Evolutionary conservation across 2,329 filamentous ascomycete genomes (phyloP), one percentile per base, ranked within the genome.

Genomic region (Ceratocystis colombiana): DNA sequence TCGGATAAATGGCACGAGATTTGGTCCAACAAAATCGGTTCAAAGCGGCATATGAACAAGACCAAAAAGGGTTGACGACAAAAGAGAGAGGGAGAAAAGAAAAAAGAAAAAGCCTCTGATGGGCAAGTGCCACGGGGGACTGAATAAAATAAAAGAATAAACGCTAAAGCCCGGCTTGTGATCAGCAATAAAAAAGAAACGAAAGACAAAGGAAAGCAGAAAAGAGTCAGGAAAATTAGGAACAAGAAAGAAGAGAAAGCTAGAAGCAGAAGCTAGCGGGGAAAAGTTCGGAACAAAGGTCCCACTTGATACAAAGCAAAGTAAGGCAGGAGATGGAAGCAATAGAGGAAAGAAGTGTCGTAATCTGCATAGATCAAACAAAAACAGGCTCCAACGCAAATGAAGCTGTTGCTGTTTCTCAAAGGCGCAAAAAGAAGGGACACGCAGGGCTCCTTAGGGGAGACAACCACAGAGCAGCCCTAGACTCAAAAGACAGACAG

Each of bases 291-390:
- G 55, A 59, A 59, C 30, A 37, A 59, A 30, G 55, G 55, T 59
- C 55, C 55, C 55, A 59, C 55, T 59, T 59, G 55, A 37, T 59
- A 59, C 55, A 59, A 59, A 59, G 28, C 17, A 20, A n/a, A 28
- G 55, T 28, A 59, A 20, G 55, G 55, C 30, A 59, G 33, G 55
- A 59, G 25, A 20, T 41, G 8, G 20, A 22, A 48, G 48, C 48
- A 53, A 53, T 22, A 10, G 15, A 53, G 48, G 48, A 22, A 53
- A 41, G 37, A 41, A 53, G 28, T 59, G 55, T 59, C 55, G 55
- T 59, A 59, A 59, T 59, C 28, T 33, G 28, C 55, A 59, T n/a
- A 59, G 55, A 59, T 59, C 28, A 59, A 59, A 59, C 55, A 37
- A 59, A 59, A 59, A 7, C 17, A 59, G 28, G 55, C 55, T 59